Conservation (phyloP, 345 rosid species). For the Hibiscus syriacus region DNA sequence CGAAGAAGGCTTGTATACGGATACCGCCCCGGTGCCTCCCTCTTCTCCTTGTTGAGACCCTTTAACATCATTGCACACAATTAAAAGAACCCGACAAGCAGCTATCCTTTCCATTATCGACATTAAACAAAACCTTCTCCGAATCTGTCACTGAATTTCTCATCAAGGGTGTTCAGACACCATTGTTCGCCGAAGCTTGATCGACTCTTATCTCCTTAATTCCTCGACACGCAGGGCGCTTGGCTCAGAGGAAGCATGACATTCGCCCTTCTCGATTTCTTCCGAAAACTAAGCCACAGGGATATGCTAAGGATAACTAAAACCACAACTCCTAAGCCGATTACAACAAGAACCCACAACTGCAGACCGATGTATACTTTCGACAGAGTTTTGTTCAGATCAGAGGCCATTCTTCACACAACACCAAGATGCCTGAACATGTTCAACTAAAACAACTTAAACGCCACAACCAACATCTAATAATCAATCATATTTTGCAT, state of each 20-base stretch:
- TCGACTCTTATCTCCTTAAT: constrained; percentile 81
- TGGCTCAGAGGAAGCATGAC: constrained; percentile 41
- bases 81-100: constrained; percentile 54
- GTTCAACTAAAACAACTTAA: constrained; percentile 7
- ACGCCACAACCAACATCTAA: background rate
- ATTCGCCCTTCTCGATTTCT: constrained; percentile 49
- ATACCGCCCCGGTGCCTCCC: constrained; percentile 19
- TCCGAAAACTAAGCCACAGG: constrained; percentile 66
- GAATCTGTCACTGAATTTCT: constrained; percentile 54
- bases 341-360: constrained; percentile 66
- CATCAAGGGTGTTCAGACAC: constrained; percentile 33
- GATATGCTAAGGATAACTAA: constrained; percentile 49
- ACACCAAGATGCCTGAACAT: constrained; percentile 29
- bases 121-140: constrained; percentile 44
- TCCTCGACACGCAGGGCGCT: constrained; percentile 47
- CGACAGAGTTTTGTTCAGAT: constrained; percentile 47
- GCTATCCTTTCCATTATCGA: constrained; percentile 49
- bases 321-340: constrained; percentile 49
- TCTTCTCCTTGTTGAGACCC: constrained; percentile 49
- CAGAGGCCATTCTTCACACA: constrained; percentile 44
- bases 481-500: background rate
- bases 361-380: constrained; percentile 48
- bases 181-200: constrained; percentile 64
- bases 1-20: constrained; percentile 36
- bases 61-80: constrained; percentile 33